Base-by-base conservation (phyloP, 192 early-diverging fungal genomes). In the Chytriomyces sp. region DNA sequence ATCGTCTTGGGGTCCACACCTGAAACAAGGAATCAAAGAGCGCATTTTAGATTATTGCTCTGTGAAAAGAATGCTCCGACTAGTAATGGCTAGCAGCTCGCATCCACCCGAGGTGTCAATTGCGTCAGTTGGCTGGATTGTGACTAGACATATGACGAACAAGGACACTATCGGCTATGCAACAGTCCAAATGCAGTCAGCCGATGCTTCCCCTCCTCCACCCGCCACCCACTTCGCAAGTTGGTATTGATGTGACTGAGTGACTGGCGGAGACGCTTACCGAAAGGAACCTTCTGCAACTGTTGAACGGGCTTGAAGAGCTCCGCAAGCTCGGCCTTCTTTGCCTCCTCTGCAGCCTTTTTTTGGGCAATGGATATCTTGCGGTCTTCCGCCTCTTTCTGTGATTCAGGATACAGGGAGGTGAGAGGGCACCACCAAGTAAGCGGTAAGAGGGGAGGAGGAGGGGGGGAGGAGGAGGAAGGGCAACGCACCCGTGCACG, bases 211-310 rank as follows among this genome's bases (percentile, higher is more conserved):
- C 54, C 19, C 19, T 10, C 19, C 41, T 44, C 41, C 41, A 7
- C 19, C 41, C 41, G 19, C 41, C 41, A 44, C 41, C 41, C 41
- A 19, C 41, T 44, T 44, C 41, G 8, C 41, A 44, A 44, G 10
- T 12, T 12, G 8, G 41, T 36, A 39, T 40, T 40, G 28, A 39
- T 25, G 38, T 63, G 60, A 1, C 1, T 39, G 33, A 19, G 17
- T 36, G 32, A 28, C 32, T 63, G 19, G 19, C 12, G 17, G 37
- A 19, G 12, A 37, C 32, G 26, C 74, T 40, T 75, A 83, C 85
- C 97, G 74, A 99, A 99, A 7, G 98, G 96, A 44, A 99, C 94
- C 80, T 98, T 99, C 77, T 96, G 96, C 34, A 83, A 79, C 52
- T 81, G 80, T 71, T 90, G 85, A 52, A 94, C 88, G 25, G 94